phyloP scores from a whole-genome alignment of 306 rosid genomes.

The Trifolium repens region DNA sequence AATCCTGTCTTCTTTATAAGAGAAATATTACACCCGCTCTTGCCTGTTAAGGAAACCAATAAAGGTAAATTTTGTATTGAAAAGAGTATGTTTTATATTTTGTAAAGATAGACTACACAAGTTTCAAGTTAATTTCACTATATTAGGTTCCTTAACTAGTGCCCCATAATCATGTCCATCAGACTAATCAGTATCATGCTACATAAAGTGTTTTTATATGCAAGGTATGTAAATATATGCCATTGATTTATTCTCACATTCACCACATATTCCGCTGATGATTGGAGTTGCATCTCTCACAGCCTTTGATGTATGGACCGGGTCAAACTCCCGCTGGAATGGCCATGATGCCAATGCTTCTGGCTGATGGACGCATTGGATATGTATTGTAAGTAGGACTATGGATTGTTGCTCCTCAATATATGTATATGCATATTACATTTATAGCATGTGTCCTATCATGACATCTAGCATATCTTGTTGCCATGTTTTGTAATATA shows the following conservation, averaged over 20 bases:
- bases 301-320: slow-evolving; percentile 87
- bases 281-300: slow-evolving; percentile 45
- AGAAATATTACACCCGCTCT: too few species aligned
- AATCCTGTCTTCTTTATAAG: background rate
- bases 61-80: too few species aligned
- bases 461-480: slow-evolving; percentile 11
- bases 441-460: slow-evolving; percentile 12
- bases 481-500: background rate
- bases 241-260: slow-evolving; percentile 21
- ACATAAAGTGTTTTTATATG: slow-evolving; percentile 28
- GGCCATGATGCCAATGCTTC: slow-evolving; percentile 99
- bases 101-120: too few species aligned
- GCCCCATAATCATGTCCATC: slow-evolving; percentile 2
- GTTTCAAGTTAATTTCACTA: too few species aligned
- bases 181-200: slow-evolving; percentile 10
- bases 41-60: too few species aligned
- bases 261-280: slow-evolving; percentile 36
- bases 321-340: slow-evolving; percentile 80
- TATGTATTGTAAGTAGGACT: slow-evolving; percentile 84
- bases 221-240: slow-evolving; percentile 12
- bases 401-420: background rate
- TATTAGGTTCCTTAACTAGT: too few species aligned
- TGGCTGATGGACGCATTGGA: slow-evolving; percentile 92
- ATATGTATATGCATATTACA: background rate
- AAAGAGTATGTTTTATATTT: too few species aligned